phyloP scores from a whole-genome alignment of 1,139 yeast genomes.

The Taphrina confusa region DNA sequence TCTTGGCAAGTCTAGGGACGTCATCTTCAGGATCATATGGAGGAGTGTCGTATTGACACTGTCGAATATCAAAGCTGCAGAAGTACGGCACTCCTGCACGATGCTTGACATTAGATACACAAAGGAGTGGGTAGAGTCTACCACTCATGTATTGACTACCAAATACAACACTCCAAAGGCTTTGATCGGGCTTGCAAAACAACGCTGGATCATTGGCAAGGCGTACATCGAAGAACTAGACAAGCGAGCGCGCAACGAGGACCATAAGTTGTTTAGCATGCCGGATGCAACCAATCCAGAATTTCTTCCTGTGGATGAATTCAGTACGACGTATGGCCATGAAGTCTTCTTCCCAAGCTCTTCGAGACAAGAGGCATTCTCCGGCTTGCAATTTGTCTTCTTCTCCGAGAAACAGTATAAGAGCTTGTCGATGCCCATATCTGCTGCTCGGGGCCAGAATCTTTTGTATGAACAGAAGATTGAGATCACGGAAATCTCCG shows the following conservation, averaged over 20 bases:
- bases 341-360: slow-evolving; percentile 1
- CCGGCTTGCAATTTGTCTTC: slow-evolving; percentile 25
- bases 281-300: slow-evolving; percentile 14
- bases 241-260: background rate
- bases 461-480: slow-evolving; percentile 10
- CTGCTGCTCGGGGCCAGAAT: slow-evolving; percentile 21
- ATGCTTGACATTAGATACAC: slow-evolving; percentile 18
- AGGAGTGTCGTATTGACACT: slow-evolving; percentile 20
- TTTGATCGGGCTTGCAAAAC: slow-evolving; percentile 24
- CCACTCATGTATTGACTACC: slow-evolving; percentile 32
- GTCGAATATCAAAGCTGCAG: slow-evolving; percentile 17
- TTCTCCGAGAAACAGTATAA: slow-evolving; percentile 5
- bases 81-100: slow-evolving; percentile 7
- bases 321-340: slow-evolving; percentile 8
- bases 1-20: background rate
- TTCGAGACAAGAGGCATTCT: slow-evolving; percentile 1
- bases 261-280: slow-evolving; percentile 5
- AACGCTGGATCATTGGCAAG: slow-evolving; percentile 18
- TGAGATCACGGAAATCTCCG: background rate
- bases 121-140: slow-evolving; percentile 8
- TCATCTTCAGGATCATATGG: slow-evolving; percentile 19
- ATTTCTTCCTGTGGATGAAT: slow-evolving; percentile 7
- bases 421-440: slow-evolving; percentile 17
- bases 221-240: slow-evolving; percentile 17
- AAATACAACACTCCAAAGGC: slow-evolving; percentile 27